Conservation (phyloP, 345 rosid genomes). For the Brassica cretica region DNA sequence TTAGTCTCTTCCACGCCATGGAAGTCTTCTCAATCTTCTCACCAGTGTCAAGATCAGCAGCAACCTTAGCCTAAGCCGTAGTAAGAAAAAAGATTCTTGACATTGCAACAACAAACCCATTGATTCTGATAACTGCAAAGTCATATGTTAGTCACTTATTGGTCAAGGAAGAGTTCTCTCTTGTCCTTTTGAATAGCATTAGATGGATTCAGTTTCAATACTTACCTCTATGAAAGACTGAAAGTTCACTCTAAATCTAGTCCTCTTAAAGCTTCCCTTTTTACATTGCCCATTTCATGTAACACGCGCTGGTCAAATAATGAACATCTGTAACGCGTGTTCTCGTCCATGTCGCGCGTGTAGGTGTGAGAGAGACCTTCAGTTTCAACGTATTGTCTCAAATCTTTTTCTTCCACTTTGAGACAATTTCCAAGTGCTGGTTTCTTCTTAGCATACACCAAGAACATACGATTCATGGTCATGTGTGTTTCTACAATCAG, state of each 20-base stretch:
- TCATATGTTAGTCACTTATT: background rate
- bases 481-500: too few species aligned
- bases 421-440: too few species aligned
- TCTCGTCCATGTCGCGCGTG: constrained; percentile 12
- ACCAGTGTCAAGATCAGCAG: constrained; percentile 1
- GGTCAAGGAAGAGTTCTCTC: background rate
- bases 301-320: constrained; percentile 26
- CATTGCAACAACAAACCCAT: too few species aligned
- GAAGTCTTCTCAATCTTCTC: background rate
- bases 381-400: background rate
- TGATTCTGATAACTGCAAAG: too few species aligned
- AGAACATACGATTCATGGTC: too few species aligned
- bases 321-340: constrained; percentile 28
- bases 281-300: background rate
- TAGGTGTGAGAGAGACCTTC: constrained; percentile 10
- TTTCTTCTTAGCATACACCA: too few species aligned
- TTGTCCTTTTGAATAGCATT: background rate
- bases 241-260: too few species aligned
- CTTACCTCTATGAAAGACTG: too few species aligned
- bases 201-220: too few species aligned
- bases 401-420: background rate
- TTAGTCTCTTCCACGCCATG: too few species aligned
- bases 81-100: too few species aligned
- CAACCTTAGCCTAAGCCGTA: background rate
- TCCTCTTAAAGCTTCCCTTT: too few species aligned